Evolutionary conservation across 1,284 basidiomycete genomes (phyloP).

Genomic region (Cutaneotrichosporon mucoides): DNA sequence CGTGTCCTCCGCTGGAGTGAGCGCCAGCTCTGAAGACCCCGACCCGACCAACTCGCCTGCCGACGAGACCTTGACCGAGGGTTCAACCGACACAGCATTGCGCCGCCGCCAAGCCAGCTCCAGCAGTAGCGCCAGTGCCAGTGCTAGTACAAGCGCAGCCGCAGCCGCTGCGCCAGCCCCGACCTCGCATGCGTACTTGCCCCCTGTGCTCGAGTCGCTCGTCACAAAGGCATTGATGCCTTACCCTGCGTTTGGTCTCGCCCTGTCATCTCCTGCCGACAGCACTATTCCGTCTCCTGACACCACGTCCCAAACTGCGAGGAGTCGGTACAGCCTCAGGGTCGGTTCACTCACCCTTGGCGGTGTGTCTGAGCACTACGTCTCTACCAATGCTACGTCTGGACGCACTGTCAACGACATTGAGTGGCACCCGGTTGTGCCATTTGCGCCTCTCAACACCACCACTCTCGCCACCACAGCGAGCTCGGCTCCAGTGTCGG

Average conservation of each 20-base stretch:
- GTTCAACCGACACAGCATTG: too few relatives aligned
- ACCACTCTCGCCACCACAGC: not conserved
- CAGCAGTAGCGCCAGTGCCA: not conserved
- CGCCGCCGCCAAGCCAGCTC: too few relatives aligned
- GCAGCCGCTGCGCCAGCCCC: not conserved
- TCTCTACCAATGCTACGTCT: conserved; percentile 18
- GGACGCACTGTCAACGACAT: conserved; percentile 34
- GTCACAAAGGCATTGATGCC: conserved; percentile 25
- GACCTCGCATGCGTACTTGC: conserved; percentile 25
- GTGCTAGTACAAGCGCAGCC: not conserved
- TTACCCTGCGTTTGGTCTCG: conserved; percentile 39
- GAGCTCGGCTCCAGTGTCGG: too few relatives aligned
- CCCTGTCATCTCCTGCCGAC: conserved; percentile 27
- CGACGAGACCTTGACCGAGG: too few relatives aligned
- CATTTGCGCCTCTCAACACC: conserved; percentile 24
- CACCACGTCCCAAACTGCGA: not conserved
- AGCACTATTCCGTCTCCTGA: not conserved
- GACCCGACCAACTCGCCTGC: too few relatives aligned
- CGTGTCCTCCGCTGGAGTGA: too few relatives aligned
- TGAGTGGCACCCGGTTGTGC: conserved; percentile 39
- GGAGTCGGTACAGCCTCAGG: conserved; percentile 19
- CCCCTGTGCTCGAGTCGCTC: conserved; percentile 38
- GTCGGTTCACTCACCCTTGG: conserved; percentile 38
- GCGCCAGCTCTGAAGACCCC: too few relatives aligned
- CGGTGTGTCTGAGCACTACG: conserved; percentile 34